Conservation (phyloP, 371 early-diverging fungal species). For the Mucor ambiguus region DNA sequence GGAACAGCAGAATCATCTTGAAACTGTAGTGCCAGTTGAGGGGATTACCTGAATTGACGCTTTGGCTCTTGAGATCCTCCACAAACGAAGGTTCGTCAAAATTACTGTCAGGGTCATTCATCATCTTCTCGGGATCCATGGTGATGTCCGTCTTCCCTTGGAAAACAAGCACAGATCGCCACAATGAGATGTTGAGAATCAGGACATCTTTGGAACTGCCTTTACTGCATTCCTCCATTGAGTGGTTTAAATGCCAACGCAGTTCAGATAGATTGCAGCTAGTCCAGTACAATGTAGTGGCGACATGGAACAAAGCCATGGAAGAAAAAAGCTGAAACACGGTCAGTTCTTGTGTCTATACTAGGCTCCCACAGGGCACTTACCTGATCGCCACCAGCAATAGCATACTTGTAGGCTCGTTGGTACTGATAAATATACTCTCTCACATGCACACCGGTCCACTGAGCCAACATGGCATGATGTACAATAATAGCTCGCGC, state of each 20-base stretch:
- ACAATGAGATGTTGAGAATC: conserved; percentile 35
- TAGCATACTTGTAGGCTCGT: conserved; percentile 42
- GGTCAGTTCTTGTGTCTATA: background rate
- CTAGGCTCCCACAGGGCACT: background rate
- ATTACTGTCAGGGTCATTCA: conserved; percentile 31
- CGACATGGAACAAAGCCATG: conserved; percentile 41
- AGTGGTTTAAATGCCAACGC: conserved; percentile 33
- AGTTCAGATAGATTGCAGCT: conserved; percentile 40
- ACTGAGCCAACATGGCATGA: conserved; percentile 40
- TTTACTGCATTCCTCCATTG: conserved; percentile 39
- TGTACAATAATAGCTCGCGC: conserved; percentile 42
- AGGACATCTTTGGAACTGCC: conserved; percentile 31
- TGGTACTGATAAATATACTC: conserved; percentile 40
- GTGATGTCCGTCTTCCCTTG: conserved; percentile 40
- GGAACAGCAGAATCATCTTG: conserved; percentile 46
- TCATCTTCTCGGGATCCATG: conserved; percentile 27
- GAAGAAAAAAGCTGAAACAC: conserved; percentile 34
- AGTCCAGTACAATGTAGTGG: conserved; percentile 37
- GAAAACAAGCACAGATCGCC: conserved; percentile 39
- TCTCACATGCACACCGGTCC: conserved; percentile 38
- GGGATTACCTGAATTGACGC: conserved; percentile 37
- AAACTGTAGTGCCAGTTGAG: conserved; percentile 47
- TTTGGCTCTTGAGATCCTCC: conserved; percentile 31
- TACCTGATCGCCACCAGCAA: conserved; percentile 48
- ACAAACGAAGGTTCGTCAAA: conserved; percentile 39